Conservation (phyloP, 2,329 filamentous ascomycete genomes). For the Sphaerulina musiva region DNA sequence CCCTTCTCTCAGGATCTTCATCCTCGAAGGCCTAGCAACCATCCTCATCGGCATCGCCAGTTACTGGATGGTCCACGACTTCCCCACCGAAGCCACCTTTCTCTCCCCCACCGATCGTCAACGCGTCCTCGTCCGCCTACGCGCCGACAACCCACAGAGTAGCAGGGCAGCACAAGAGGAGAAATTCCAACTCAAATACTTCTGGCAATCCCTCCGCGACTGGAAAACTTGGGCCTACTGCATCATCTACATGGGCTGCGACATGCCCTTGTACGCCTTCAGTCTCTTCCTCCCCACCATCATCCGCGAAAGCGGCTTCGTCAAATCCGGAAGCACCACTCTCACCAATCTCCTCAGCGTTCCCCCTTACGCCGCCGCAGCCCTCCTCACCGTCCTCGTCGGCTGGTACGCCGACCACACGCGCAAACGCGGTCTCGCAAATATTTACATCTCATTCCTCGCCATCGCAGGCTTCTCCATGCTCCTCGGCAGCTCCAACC, state of each 20-base stretch:
- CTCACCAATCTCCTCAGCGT: conserved; percentile 64
- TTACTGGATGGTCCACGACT: conserved; percentile 78
- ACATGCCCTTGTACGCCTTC: conserved; percentile 68
- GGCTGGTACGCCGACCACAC: conserved; percentile 74
- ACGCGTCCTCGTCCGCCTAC: conserved; percentile 65
- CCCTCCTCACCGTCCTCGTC: conserved; percentile 60
- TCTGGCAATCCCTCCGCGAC: conserved; percentile 66
- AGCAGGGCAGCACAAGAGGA: conserved; percentile 60
- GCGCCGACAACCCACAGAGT: conserved; percentile 59
- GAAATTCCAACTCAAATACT: conserved; percentile 64
- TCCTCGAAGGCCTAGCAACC: conserved; percentile 58
- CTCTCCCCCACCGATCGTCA: conserved; percentile 62
- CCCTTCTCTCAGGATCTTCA: conserved; percentile 15
- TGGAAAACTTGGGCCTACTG: conserved; percentile 78
- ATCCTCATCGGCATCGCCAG: conserved; percentile 60
- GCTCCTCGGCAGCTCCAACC: conserved; percentile 57
- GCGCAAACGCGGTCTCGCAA: conserved; percentile 67
- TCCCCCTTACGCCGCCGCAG: conserved; percentile 67
- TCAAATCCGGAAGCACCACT: conserved; percentile 49
- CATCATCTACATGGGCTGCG: conserved; percentile 69
- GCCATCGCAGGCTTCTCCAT: conserved; percentile 74
- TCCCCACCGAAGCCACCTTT: conserved; percentile 64
- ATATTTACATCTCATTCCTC: conserved; percentile 63
- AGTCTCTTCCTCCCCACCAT: conserved; percentile 75
- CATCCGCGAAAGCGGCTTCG: conserved; percentile 51